phyloP scores from a whole-genome alignment of 2,329 filamentous ascomycete genomes.

The Pseudogymnoascus destructans region DNA sequence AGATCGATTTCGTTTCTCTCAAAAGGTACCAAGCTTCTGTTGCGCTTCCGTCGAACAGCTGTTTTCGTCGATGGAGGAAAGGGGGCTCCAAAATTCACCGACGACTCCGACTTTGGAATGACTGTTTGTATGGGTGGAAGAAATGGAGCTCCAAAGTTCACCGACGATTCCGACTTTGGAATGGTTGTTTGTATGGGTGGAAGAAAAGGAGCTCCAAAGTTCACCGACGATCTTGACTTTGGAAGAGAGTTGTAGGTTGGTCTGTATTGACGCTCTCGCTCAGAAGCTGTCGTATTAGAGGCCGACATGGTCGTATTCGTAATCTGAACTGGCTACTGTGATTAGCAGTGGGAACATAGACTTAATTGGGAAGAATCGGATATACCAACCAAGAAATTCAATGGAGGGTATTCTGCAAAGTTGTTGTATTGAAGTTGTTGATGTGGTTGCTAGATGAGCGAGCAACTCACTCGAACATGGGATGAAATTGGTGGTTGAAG shows the following conservation, averaged over 20 bases:
- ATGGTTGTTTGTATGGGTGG: background rate
- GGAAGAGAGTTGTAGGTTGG: conserved; percentile 8
- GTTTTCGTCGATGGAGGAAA: background rate
- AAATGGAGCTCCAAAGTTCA: conserved; percentile 6
- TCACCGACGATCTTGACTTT: background rate
- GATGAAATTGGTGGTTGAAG: background rate
- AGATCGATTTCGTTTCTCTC: conserved; percentile 13
- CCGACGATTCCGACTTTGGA: background rate
- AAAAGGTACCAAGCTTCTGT: conserved; percentile 14
- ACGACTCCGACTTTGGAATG: background rate
- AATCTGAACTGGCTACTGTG: background rate
- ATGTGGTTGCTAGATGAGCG: background rate
- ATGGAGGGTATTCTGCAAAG: background rate
- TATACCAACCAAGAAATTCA: background rate
- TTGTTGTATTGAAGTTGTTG: background rate
- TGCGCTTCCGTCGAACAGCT: conserved; percentile 13
- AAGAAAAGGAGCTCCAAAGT: conserved; percentile 8
- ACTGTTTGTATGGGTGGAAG: background rate
- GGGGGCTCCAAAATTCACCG: background rate
- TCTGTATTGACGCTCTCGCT: conserved; percentile 8
- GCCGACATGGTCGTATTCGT: background rate
- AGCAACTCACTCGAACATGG: background rate
- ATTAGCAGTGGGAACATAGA: background rate
- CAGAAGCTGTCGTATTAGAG: background rate
- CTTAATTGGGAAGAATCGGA: background rate